phyloP scores from a whole-genome alignment of 306 rosid species.

The Corylus avellana region DNA sequence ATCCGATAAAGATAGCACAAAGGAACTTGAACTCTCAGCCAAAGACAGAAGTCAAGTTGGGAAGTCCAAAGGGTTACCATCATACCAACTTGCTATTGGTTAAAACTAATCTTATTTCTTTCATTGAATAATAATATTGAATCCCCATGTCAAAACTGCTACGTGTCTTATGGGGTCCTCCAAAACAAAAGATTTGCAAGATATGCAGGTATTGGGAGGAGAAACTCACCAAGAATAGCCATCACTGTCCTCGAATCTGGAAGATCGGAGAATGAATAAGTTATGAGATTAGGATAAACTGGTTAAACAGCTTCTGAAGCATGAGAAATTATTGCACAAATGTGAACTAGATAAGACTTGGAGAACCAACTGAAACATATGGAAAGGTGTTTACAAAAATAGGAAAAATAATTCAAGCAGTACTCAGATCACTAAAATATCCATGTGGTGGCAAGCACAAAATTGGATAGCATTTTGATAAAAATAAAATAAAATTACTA shows the following conservation, averaged over 20 bases:
- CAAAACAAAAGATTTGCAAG: not conserved
- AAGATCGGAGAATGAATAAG: conserved; percentile 9
- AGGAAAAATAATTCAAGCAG: not conserved
- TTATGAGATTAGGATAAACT: not conserved
- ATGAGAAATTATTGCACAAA: not conserved
- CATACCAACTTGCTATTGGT: not conserved
- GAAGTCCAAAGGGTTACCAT: not conserved
- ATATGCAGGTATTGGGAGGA: conserved; percentile 18
- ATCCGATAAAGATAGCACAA: too few relatives aligned
- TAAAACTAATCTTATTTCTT: not conserved
- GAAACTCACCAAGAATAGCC: conserved; percentile 82
- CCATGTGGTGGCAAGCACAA: not conserved
- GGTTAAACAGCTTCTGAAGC: not conserved
- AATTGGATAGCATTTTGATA: too few relatives aligned
- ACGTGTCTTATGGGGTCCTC: not conserved
- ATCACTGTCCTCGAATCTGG: conserved; percentile 97
- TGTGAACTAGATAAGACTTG: conserved; percentile 2
- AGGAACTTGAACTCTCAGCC: not conserved
- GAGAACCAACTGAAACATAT: not conserved
- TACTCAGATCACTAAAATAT: not conserved
- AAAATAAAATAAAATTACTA: too few relatives aligned
- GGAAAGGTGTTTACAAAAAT: not conserved
- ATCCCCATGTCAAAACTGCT: not conserved
- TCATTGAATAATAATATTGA: not conserved
- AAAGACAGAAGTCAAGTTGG: not conserved